Base-by-base conservation (phyloP, 2,329 filamentous ascomycete genomes). In the Ophiostoma tasmaniense region DNA sequence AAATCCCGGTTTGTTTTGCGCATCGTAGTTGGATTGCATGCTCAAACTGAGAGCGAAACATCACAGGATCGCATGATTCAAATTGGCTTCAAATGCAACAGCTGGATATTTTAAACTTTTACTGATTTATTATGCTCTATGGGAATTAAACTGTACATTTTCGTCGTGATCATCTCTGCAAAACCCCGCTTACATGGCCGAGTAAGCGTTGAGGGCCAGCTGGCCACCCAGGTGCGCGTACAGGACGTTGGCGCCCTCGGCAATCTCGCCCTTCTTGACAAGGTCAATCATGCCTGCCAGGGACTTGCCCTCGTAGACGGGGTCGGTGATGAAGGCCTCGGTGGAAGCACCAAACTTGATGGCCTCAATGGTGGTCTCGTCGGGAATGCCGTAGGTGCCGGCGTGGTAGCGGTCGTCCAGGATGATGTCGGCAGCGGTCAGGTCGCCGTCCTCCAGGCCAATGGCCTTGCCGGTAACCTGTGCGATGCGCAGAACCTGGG, bases 291-390 rank as follows among this genome's bases (percentile, higher is more conserved):
- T 83, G 0, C 89, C 89, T 3, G 88, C 88, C 76, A 92, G 78
- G 73, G 86, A 90, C 83, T 92, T 92, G 0, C 90, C 90, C 78
- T 91, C 89, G 74, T 92, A 92, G 1, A 92, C 89, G 0, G 89
- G 89, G 75, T 92, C 89, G 0, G 89, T 91, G 71, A 92, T 89
- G 73, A 92, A 88, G 0, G 85, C 89, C 79, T 92, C 90, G 0
- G 86, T 90, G 70, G 80, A 77, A 0, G 89, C 89, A 5, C 86
- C 87, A 74, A 90, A 87, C 76, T 84, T 84, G 75, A 92, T 91
- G 0, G 89, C 89, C 39, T 87, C 87, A 66, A 89, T 82, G 1
- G 89, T 92, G 73, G 80, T 79, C 75, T 85, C 78, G 72, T 90
- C 87, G 0, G 89, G 87, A 69, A 90, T 82, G 1, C 89, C 90